Conservation (phyloP, 2,329 filamentous ascomycete species). For the Pseudopithomyces chartarum region DNA sequence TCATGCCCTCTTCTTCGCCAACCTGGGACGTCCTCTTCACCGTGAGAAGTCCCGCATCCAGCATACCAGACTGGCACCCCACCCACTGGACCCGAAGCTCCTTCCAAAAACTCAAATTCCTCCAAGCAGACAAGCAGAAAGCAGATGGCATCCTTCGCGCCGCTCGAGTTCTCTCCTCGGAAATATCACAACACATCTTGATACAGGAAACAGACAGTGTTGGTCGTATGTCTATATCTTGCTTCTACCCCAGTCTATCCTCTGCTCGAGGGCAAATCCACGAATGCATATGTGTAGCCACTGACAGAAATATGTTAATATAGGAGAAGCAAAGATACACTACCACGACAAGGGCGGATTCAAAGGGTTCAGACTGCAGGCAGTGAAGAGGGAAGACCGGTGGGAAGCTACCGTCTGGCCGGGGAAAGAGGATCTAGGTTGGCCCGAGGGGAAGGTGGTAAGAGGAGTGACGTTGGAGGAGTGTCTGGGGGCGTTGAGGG, state of each 20-base stretch:
- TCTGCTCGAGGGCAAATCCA: too few species aligned
- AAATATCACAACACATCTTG: neutral
- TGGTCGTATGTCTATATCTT: neutral
- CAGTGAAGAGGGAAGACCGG: neutral
- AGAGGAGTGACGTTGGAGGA: neutral
- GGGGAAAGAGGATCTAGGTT: neutral
- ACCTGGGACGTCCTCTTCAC: neutral
- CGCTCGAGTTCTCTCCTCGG: neutral
- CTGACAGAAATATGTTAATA: neutral
- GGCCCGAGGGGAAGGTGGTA: neutral
- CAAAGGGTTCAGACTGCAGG: neutral
- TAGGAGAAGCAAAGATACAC: neutral
- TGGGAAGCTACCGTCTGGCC: constrained; percentile 2
- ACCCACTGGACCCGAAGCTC: neutral
- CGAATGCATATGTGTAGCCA: neutral
- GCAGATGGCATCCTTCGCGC: neutral
- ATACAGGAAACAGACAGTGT: neutral
- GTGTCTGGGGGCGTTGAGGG: neutral
- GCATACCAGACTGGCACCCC: neutral
- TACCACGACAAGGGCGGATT: neutral
- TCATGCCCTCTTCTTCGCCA: neutral
- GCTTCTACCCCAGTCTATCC: too few species aligned
- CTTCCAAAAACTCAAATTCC: neutral
- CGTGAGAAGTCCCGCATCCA: neutral
- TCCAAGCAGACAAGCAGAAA: neutral